Conservation (phyloP, 495 filamentous ascomycete genomes). For the Filosporella fistucella region DNA sequence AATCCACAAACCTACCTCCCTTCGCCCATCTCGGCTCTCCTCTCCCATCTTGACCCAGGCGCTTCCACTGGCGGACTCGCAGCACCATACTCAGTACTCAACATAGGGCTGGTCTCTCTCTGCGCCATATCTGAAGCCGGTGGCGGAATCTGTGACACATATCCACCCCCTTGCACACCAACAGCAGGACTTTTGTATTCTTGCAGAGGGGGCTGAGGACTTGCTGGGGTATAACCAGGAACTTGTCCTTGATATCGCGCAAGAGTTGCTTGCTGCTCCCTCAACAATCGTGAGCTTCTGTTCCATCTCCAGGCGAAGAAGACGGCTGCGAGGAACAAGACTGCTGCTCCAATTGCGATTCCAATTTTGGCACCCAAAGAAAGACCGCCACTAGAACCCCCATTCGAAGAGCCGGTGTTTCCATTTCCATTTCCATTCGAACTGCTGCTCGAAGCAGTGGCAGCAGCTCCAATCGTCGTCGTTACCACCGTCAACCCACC, state of each 20-base stretch:
- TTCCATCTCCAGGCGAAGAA: neutral
- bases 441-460: neutral
- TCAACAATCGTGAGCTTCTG: neutral
- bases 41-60: neutral
- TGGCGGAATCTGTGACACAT: no score
- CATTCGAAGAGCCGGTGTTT: neutral
- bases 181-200: neutral
- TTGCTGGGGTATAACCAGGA: neutral
- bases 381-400: neutral
- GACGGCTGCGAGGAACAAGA: neutral
- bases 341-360: neutral
- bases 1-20: neutral
- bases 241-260: neutral
- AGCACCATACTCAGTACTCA: neutral
- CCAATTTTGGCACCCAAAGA: constrained; percentile 1
- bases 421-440: neutral
- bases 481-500: constrained; percentile 7
- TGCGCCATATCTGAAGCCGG: neutral
- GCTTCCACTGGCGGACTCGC: constrained; percentile 3
- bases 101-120: neutral
- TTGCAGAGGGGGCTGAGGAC: neutral
- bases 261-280: neutral
- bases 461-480: neutral
- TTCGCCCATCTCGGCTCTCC: constrained; percentile 1
- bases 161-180: neutral